Evolutionary conservation across 345 rosid species (phyloP), one percentile per base, ranked within the genome.

Genomic region (Physaria fendleri): DNA sequence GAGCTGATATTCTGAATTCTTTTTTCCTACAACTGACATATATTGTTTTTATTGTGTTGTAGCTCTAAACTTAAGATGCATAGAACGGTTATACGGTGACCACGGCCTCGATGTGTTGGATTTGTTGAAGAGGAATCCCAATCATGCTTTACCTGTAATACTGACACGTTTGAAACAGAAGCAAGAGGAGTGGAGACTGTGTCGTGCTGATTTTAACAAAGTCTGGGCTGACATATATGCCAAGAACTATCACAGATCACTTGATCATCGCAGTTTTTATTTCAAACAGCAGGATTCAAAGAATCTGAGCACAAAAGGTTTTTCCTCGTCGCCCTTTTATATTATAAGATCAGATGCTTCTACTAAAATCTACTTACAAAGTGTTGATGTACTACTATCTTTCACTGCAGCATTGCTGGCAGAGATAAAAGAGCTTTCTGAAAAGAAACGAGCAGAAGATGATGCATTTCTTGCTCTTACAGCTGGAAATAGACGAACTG

Each of bases 71-170:
- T 73, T 82, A 71, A 89, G 99, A 75, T 93, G 99, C 72, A 78
- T 93, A 66, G 99, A 93, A 57, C 94, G 97, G 17, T 71, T 93
- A 64, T 93, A 93, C 41, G 95, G 99, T 56, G 97, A 93, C 71
- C 97, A 89, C 39, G 99, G 99, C 43, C 97, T 93, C 32, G 99
- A 93, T 71, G 99, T 89, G 68, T 73, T 89, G 85, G 95, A 93
- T 30, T 80, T 87, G 22, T 69, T 93, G 54, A 85, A 78, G 78
- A 93, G 83, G 88, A 93, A 87, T 68, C 78, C n/a, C n/a, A n/a
- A n/a, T 68, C 86, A 82, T 75, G 95, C 91, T 76, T 74, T 89
- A 75, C 97, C 99, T 0, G 91, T 93, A 39, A 78, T 93, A 74
- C 76, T 93, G 71, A 93, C 88, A 28, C 97, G 99, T 48, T 71